Evolutionary conservation across 805 yeast species (phyloP), one percentile per base, ranked within the genome.

Genomic region (Tetrapisispora namnaoensis): DNA sequence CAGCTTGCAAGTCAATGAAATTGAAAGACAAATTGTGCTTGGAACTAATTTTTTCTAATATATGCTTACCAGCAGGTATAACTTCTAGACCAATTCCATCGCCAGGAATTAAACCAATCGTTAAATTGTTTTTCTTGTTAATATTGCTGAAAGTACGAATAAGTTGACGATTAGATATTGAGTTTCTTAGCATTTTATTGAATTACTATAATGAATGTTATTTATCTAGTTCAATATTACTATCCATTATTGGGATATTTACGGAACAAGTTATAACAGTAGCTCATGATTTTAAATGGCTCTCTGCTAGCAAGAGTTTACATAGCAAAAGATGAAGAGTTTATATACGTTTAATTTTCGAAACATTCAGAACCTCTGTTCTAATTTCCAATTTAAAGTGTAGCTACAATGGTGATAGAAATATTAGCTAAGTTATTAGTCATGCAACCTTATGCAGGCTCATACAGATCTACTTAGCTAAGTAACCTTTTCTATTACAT

Each of bases 71-170:
- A 41, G 98, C 95, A 53, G 99, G 99, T 52, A 93, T 90, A 43
- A 93, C 99, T 71, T 93, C 99, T 62, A 85, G 80, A 49, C 99
- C 99, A 58, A 93, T 93, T 56, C 99, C 99, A 68, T 93, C 99
- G 66, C 99, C 99, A 46, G 99, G 96, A 58, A 93, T 90, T 63
- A 93, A 76, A 51, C 78, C 84, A 54, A 79, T 77, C 48, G 73
- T 78, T 43, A 79, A 64, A 27, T 75, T 71, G 56, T 77, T 70
- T 63, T 13, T 32, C 16, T 44, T 44, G 17, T 34, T 3, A 45
- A 36, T 17, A 27, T 74, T 61, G 22, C 71, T 64, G 52, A 66
- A 64, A 13, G 66, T 54, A 51, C 72, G 66, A 38, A 55, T 53
- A 17, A 66, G 50, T 30, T 65, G 55, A 38, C 63, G 50, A 51